Evolutionary conservation across 1,284 basidiomycete species (phyloP).

Genomic region (Cryptococcus jaspeensis): DNA sequence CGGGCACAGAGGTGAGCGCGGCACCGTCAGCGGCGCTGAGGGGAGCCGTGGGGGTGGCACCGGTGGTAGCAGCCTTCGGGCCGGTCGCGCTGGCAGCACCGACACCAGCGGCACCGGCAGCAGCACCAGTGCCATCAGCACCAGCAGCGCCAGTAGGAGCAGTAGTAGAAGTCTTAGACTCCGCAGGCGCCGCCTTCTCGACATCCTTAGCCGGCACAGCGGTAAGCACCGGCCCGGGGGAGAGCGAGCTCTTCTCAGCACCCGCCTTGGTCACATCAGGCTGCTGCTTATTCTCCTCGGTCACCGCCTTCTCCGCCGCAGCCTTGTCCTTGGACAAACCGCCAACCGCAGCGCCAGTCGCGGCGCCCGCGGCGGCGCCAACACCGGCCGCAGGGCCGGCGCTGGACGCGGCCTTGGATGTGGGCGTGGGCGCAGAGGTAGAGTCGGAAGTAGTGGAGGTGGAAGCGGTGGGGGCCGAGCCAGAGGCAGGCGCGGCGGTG

Average conservation of each 20-base stretch:
- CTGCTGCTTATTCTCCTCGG: too few species aligned
- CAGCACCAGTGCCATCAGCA: too few species aligned
- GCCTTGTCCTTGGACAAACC: background rate
- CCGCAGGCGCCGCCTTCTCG: too few species aligned
- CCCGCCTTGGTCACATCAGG: background rate
- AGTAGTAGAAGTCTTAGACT: too few species aligned
- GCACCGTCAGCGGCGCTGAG: slow-evolving; percentile 5
- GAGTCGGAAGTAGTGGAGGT: slow-evolving; percentile 3
- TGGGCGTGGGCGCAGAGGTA: background rate
- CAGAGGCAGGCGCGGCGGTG: background rate
- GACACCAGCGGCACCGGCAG: background rate
- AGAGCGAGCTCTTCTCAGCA: background rate
- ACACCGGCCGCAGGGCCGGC: slow-evolving; percentile 2
- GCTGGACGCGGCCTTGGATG: background rate
- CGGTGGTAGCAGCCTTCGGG: background rate
- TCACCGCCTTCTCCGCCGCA: background rate
- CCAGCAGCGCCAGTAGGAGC: too few species aligned
- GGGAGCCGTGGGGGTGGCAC: background rate
- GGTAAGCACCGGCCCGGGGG: slow-evolving; percentile 1
- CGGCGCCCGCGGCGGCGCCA: background rate
- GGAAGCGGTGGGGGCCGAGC: background rate
- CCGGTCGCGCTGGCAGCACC: too few species aligned
- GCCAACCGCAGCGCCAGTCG: background rate
- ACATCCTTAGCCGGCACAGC: too few species aligned
- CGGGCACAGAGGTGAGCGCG: slow-evolving; percentile 2